Percentiles rank a stretch among this genome's conserved stretches.
These are phyloP conservation scores for Venturia asperata DNA, from an alignment of 2,329 filamentous ascomycete species.

Conservation along the genomic window DNA sequence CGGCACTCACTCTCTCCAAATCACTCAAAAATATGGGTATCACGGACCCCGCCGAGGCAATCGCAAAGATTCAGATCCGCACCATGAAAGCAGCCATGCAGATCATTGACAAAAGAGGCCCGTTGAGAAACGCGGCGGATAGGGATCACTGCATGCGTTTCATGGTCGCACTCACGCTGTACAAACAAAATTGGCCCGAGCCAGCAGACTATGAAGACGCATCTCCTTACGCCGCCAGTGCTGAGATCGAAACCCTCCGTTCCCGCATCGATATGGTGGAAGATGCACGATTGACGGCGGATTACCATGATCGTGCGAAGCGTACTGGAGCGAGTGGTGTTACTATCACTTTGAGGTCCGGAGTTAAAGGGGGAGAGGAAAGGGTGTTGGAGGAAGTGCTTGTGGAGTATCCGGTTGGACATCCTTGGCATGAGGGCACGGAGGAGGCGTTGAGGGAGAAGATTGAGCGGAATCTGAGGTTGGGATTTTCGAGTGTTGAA, in stretches of 20 bases:
- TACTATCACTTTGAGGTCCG: slow-evolving; percentile 23
- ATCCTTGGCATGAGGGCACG: slow-evolving; percentile 23
- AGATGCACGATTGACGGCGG: not conserved
- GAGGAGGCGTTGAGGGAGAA: slow-evolving; percentile 23
- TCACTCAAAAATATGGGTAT: not conserved
- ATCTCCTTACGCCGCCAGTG: slow-evolving; percentile 24
- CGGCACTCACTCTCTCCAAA: slow-evolving; percentile 19
- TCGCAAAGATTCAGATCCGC: not conserved
- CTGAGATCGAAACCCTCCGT: not conserved
- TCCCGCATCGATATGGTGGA: not conserved
- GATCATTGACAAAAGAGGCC: slow-evolving; percentile 32
- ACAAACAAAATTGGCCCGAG: slow-evolving; percentile 28
- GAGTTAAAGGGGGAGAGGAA: slow-evolving; percentile 20
- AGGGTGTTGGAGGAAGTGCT: slow-evolving; percentile 27
- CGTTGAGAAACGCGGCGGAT: slow-evolving; percentile 29
- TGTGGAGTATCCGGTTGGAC: slow-evolving; percentile 34
- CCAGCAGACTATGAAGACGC: slow-evolving; percentile 28
- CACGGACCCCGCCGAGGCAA: not conserved
- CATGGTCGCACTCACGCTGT: slow-evolving; percentile 29
- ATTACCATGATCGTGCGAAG: not conserved
- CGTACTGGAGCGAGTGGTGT: slow-evolving; percentile 22
- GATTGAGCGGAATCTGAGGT: slow-evolving; percentile 23
- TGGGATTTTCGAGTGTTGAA: not conserved
- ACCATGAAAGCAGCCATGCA: slow-evolving; percentile 18
- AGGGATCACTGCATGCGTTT: slow-evolving; percentile 34